A percentile compares a stretch with the other conserved stretches of the same genome.
Evolutionary conservation across 2,329 filamentous ascomycete genomes (phyloP).

Genomic region (Ceratocystis albifundus): DNA sequence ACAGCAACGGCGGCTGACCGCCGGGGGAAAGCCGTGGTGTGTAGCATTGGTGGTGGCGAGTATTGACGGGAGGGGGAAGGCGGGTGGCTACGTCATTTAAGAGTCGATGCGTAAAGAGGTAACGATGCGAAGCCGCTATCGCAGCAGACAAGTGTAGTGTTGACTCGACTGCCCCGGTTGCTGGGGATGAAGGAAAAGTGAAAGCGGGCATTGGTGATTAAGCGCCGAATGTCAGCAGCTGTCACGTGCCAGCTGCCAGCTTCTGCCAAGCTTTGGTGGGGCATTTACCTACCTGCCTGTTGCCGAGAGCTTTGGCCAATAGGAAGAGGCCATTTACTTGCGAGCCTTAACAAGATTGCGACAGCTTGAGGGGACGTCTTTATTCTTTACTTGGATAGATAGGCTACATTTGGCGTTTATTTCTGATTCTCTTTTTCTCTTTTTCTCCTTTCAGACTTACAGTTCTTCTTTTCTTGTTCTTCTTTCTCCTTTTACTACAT

Average conservation of each 20-base stretch:
- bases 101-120: too few relatives aligned
- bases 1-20: background rate
- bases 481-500: too few relatives aligned
- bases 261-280: background rate
- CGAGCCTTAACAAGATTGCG: background rate
- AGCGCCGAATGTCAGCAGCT: background rate
- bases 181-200: background rate
- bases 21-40: background rate
- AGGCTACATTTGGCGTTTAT: background rate
- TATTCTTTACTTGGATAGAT: background rate
- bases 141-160: too few relatives aligned
- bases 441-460: background rate
- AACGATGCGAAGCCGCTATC: too few relatives aligned
- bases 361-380: slow-evolving; percentile 3
- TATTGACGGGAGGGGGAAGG: background rate
- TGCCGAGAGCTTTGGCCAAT: slow-evolving; percentile 6
- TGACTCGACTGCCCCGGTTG: too few relatives aligned
- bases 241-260: background rate
- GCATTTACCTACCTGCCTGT: background rate
- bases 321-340: slow-evolving; percentile 3
- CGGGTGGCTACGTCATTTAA: background rate
- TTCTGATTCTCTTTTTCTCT: background rate
- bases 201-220: background rate
- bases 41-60: slow-evolving; percentile 5
- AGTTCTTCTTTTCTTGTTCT: background rate